Base-by-base conservation (phyloP, 306 rosid species). In the Lotus japonicus region DNA sequence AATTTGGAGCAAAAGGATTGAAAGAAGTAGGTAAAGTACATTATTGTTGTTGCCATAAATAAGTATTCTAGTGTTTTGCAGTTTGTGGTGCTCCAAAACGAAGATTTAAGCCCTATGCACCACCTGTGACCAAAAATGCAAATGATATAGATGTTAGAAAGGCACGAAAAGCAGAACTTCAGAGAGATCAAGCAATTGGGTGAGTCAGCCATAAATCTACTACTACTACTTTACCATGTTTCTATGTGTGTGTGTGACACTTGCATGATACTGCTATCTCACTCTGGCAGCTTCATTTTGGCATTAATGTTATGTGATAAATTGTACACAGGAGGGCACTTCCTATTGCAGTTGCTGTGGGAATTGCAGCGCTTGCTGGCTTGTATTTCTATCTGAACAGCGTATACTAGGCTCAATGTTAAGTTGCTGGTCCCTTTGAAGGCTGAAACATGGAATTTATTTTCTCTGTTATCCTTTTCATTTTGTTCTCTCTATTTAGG, bases 31-130 rank as follows among this genome's bases (percentile, higher is more conserved):
- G 14, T 46, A 6, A 49, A 18, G 9, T 48, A n/a, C 73, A 28
- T 57, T n/a, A 42, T 51, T 61, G 14, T 13, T 6, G 52, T 51
- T 50, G 58, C 44, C 48, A 10, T 46, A n/a, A 36, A 35, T 53
- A 13, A 38, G 9, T 26, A 26, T 3, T 1, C 1, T 31, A 19
- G 31, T 66, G 42, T 55, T 70, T 38, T 77, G 71, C 88, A 90
- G 95, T 90, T 52, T 90, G 96, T 45, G 96, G 91, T 67, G 96
- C 96, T 68, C 96, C 96, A 50, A 87, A 90, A 50, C 79, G 96
- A 66, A 81, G 96, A 67, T 90, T 90, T 73, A 87, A 64, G 73
- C 4, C 78, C 9, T 90, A 90, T 75, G 67, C 77, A 75, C 91
- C 87, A 18, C 49, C 85, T 1, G 85, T 90, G 66, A 55, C 48